Percentiles rank a stretch among this genome's conserved stretches.
phyloP scores from a whole-genome alignment of 495 filamentous ascomycete species.

The Trichoderma virens region DNA sequence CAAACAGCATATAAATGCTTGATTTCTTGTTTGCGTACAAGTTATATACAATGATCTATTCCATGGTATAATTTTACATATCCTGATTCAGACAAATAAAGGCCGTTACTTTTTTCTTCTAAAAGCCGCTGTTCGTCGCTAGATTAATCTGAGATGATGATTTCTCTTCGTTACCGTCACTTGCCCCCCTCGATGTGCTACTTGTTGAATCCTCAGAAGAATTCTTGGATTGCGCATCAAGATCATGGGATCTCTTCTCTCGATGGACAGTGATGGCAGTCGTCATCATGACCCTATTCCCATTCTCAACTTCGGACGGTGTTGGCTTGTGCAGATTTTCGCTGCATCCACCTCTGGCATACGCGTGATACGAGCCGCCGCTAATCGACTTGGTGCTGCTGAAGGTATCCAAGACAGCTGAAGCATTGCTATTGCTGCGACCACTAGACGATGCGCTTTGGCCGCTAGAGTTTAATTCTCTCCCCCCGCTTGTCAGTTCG shows the following conservation, averaged over 20 bases:
- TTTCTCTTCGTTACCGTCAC: neutral
- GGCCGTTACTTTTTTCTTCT: neutral
- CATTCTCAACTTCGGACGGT: neutral
- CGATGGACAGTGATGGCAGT: neutral
- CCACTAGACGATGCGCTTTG: neutral
- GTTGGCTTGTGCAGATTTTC: neutral
- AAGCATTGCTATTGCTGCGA: neutral
- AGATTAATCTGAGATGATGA: neutral
- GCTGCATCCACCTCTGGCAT: neutral
- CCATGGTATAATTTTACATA: too few relatives aligned
- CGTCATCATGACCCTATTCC: neutral
- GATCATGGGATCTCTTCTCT: neutral
- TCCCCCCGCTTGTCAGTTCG: constrained; percentile 8
- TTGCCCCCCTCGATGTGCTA: neutral
- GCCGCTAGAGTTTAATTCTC: neutral
- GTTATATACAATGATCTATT: too few relatives aligned
- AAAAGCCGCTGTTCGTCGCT: neutral
- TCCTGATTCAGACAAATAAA: too few relatives aligned
- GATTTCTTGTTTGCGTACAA: too few relatives aligned
- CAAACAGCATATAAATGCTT: too few relatives aligned
- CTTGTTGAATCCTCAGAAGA: neutral
- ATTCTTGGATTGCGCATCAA: neutral
- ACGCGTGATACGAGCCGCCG: constrained; percentile 3
- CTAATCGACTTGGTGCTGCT: neutral
- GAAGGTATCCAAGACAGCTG: neutral